A percentile compares a stretch with the other conserved stretches of the same genome.
Evolutionary conservation across 1,284 basidiomycete genomes (phyloP).

Genomic region (Waitea zeae): DNA sequence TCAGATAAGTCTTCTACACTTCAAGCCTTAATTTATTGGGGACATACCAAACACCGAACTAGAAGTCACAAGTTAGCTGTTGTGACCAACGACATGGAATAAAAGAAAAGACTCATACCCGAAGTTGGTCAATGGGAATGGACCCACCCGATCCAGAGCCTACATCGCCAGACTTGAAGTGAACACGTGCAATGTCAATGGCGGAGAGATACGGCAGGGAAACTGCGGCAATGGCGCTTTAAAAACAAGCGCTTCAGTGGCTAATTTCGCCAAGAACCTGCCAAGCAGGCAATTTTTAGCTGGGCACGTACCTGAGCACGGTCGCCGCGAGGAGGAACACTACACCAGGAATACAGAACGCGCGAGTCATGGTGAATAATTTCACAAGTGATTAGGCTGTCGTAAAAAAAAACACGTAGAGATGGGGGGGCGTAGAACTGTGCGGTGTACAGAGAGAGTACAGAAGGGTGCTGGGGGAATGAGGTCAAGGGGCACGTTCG

Average conservation of each 20-base stretch:
- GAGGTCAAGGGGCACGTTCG: neutral
- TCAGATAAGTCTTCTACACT: too few species aligned
- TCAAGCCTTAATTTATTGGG: too few species aligned
- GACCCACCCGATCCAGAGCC: constrained; percentile 14
- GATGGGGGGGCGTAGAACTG: neutral
- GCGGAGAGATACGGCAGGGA: constrained; percentile 48
- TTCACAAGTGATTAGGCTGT: too few species aligned
- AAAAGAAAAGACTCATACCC: constrained; percentile 25
- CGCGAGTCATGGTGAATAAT: constrained; percentile 14
- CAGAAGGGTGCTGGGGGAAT: neutral
- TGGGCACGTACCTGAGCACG: constrained; percentile 30
- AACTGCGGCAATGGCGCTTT: constrained; percentile 30
- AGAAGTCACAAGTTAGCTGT: too few species aligned
- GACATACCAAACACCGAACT: too few species aligned
- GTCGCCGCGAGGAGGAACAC: constrained; percentile 45
- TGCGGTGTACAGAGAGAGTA: neutral
- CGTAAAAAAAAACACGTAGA: too few species aligned
- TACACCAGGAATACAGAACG: constrained; percentile 48
- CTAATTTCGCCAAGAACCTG: too few species aligned
- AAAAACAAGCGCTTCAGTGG: neutral
- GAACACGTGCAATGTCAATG: constrained; percentile 44
- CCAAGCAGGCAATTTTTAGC: too few species aligned
- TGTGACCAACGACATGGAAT: neutral
- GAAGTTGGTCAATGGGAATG: constrained; percentile 23
- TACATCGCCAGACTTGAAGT: constrained; percentile 17